These are phyloP conservation scores for Talaromyces sp. DNA, from an alignment of 2,329 filamentous ascomycete genomes.

Conservation along the genomic window DNA sequence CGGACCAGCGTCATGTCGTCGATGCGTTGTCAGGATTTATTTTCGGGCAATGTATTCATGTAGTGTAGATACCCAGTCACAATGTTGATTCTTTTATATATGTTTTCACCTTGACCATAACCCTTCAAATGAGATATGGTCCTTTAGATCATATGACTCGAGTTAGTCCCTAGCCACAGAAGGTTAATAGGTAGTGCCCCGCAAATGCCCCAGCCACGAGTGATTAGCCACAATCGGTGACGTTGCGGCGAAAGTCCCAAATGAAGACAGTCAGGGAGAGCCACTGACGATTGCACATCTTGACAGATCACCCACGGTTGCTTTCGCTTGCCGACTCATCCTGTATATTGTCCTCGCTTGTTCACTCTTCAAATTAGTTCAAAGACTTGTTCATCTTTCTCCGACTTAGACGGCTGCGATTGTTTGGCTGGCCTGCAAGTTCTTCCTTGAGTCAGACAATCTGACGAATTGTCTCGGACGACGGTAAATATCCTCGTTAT, in stretches of 20 bases:
- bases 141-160: not conserved
- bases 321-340: not conserved
- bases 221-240: conserved; percentile 5
- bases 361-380: not conserved
- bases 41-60: conserved; percentile 14
- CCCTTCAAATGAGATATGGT: not conserved
- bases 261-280: not conserved
- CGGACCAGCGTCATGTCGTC: not conserved
- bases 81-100: too few species aligned
- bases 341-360: not conserved
- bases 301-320: not conserved
- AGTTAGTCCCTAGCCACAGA: not conserved
- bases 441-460: not conserved
- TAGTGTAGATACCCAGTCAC: conserved; percentile 19
- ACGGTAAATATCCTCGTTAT: not conserved
- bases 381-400: not conserved
- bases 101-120: too few species aligned
- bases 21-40: not conserved
- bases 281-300: not conserved
- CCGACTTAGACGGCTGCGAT: not conserved
- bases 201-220: conserved; percentile 5
- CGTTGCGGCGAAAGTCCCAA: not conserved
- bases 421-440: not conserved
- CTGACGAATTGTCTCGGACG: not conserved
- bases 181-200: not conserved